Evolutionary conservation across 2,329 filamentous ascomycete species (phyloP).

Genomic region (Lasiodiplodia gonubiensis): DNA sequence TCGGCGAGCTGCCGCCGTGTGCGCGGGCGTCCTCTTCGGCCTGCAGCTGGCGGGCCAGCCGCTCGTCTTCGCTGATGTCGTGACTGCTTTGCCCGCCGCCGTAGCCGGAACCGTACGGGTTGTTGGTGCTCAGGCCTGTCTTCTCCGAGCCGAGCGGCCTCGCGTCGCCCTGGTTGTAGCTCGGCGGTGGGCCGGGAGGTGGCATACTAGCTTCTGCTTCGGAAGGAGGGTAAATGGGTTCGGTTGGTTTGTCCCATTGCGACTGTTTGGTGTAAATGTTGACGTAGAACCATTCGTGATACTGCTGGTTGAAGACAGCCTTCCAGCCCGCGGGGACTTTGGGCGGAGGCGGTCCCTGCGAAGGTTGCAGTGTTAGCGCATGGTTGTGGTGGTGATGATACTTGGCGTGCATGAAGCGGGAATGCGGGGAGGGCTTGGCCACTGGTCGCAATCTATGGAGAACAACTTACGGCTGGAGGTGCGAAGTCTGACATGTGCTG

Average conservation of each 20-base stretch:
- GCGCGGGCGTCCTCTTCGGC: constrained; percentile 78
- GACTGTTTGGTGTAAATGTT: constrained; percentile 87
- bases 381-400: constrained; percentile 6
- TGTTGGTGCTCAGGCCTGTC: constrained; percentile 65
- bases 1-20: constrained; percentile 37
- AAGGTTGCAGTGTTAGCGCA: neutral
- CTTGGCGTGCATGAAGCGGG: constrained; percentile 19
- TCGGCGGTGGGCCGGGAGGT: constrained; percentile 69
- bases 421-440: constrained; percentile 13
- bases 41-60: constrained; percentile 76
- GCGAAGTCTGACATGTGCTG: constrained; percentile 43
- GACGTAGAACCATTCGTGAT: constrained; percentile 93
- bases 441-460: neutral
- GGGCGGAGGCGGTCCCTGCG: constrained; percentile 61
- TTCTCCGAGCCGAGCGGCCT: constrained; percentile 55
- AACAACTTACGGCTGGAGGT: constrained; percentile 42
- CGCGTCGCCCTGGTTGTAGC: constrained; percentile 60
- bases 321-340: constrained; percentile 80
- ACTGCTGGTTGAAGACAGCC: constrained; percentile 82
- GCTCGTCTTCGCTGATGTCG: constrained; percentile 69
- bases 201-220: constrained; percentile 47
- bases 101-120: constrained; percentile 65
- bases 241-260: constrained; percentile 85
- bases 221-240: constrained; percentile 64
- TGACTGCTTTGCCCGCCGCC: constrained; percentile 20